Evolutionary conservation across 1,139 yeast species (phyloP).

Genomic region (Eremothecium gossypii): DNA sequence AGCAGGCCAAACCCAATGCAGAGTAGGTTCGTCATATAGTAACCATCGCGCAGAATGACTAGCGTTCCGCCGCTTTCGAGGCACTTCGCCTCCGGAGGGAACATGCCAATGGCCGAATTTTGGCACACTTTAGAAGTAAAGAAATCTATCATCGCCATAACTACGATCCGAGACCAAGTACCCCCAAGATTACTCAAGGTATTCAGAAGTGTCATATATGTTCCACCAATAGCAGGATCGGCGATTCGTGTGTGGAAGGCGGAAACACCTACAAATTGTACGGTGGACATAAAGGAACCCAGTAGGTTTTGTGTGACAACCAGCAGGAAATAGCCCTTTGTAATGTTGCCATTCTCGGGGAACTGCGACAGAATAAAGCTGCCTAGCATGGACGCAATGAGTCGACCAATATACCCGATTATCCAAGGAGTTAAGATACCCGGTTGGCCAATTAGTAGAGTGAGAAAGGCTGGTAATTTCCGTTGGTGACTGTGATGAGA

Average conservation of each 20-base stretch:
- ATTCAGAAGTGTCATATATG: conserved; percentile 93
- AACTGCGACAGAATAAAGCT: conserved; percentile 64
- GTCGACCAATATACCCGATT: conserved; percentile 77
- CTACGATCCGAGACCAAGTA: conserved; percentile 87
- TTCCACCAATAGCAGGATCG: conserved; percentile 93
- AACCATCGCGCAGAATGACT: conserved; percentile 64
- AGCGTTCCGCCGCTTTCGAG: conserved; percentile 42
- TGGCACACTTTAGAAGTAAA: conserved; percentile 59
- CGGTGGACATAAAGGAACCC: conserved; percentile 87
- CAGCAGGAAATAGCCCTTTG: conserved; percentile 45
- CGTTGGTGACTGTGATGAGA: background rate
- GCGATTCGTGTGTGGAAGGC: conserved; percentile 95
- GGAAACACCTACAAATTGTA: conserved; percentile 87
- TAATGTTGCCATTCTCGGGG: conserved; percentile 43
- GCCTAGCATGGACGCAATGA: conserved; percentile 66
- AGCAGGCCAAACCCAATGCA: conserved; percentile 66
- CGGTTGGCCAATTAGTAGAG: conserved; percentile 21
- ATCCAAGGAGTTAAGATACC: conserved; percentile 77
- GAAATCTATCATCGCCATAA: conserved; percentile 69
- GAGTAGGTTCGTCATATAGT: conserved; percentile 62
- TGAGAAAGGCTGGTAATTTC: conserved; percentile 18
- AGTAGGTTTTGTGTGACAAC: conserved; percentile 75
- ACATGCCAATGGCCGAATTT: conserved; percentile 9
- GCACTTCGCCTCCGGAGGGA: conserved; percentile 39
- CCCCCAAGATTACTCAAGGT: conserved; percentile 93